Conservation (phyloP, 2,329 filamentous ascomycete genomes). For the Ophiostoma triangulosporum region DNA sequence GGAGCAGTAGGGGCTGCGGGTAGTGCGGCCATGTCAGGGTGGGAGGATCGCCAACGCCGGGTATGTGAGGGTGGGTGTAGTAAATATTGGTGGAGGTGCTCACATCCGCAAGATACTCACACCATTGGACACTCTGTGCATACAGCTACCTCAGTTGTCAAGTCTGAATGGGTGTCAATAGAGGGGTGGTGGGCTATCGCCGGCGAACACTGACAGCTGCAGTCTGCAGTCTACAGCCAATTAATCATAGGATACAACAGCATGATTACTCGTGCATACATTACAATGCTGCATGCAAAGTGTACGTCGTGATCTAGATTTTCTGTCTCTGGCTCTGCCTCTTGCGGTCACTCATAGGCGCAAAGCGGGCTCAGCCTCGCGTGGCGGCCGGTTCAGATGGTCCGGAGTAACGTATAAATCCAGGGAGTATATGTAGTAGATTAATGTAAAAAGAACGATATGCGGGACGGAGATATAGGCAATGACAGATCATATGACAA, state of each 20-base stretch:
- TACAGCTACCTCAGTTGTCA: background rate
- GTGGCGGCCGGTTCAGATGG: background rate
- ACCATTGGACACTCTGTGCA: too few species aligned
- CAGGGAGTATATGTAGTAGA: too few species aligned
- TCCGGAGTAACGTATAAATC: background rate
- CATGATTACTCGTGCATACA: too few species aligned
- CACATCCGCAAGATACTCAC: too few species aligned
- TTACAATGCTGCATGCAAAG: too few species aligned
- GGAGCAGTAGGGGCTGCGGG: background rate
- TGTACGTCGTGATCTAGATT: background rate
- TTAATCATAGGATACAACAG: too few species aligned
- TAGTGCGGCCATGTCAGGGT: background rate
- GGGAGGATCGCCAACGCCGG: background rate
- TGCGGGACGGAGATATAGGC: background rate
- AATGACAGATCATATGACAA: background rate
- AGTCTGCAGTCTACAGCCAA: too few species aligned
- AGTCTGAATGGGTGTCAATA: too few species aligned
- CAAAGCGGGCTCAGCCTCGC: background rate
- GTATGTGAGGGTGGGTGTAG: background rate
- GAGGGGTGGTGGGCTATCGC: too few species aligned
- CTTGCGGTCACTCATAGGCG: background rate
- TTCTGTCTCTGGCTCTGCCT: too few species aligned
- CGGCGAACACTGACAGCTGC: too few species aligned
- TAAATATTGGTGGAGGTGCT: background rate
- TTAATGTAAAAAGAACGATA: background rate